phyloP scores from a whole-genome alignment of 768 basidiomycete genomes.

The Mycena capillaripes region DNA sequence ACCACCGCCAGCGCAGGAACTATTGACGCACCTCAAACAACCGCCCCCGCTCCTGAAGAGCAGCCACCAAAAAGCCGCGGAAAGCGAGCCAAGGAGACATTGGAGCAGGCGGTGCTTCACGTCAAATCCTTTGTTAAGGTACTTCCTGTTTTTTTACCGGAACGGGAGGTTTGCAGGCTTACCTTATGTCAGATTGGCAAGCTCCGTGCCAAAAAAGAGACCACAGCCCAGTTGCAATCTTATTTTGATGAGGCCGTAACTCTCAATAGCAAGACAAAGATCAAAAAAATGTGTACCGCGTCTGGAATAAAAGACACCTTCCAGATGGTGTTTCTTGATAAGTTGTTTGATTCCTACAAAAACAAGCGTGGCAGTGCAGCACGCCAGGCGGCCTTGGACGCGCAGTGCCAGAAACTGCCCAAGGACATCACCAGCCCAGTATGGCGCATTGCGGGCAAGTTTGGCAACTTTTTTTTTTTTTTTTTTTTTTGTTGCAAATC shows the following conservation, averaged over 20 bases:
- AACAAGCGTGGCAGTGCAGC: not conserved
- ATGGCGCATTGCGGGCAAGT: not conserved
- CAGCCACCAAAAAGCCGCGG: not conserved
- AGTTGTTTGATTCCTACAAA: not conserved
- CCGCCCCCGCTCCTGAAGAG: too few relatives aligned
- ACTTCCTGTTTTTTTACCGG: not conserved
- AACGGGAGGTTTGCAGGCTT: too few relatives aligned
- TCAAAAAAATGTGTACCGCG: not conserved
- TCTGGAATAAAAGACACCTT: not conserved
- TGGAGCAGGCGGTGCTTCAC: not conserved
- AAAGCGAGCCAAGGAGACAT: not conserved
- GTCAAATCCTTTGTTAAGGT: not conserved
- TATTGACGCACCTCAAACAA: not conserved
- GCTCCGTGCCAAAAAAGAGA: too few relatives aligned
- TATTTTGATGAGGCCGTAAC: too few relatives aligned
- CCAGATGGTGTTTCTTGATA: not conserved
- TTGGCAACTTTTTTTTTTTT: not conserved
- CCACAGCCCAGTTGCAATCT: too few relatives aligned
- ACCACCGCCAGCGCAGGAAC: not conserved
- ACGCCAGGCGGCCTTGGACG: not conserved
- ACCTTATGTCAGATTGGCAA: too few relatives aligned
- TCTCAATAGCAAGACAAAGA: not conserved
- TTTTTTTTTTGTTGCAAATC: too few relatives aligned
- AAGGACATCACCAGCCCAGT: not conserved
- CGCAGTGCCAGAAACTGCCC: not conserved